Base-by-base conservation (phyloP, 805 yeast species). In the Candida stauntonica region DNA sequence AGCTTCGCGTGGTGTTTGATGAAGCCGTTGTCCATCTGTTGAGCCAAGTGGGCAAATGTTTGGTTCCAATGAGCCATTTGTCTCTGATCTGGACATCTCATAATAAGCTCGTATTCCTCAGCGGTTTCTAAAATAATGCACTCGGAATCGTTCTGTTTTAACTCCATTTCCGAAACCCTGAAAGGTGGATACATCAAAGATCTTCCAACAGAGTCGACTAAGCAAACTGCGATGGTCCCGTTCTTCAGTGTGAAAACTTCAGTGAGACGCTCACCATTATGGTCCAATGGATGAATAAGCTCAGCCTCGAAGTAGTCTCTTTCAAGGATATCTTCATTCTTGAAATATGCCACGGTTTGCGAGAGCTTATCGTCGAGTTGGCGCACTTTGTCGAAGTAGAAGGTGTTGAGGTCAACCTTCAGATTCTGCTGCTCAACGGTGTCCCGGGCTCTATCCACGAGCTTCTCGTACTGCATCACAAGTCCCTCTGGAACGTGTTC, bases 231-330 rank as follows among this genome's bases (percentile, higher is more conserved):
- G 6, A 55, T 16, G 7, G 39, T 31, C 13, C 51, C 37, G 21
- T 45, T 38, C 23, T 39, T 36, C 27, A 53, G 24, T 5, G 40
- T 32, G 32, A 55, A 46, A 9, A 54, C 32, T 28, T 55, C 58
- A 17, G 49, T 45, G 2, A 52, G 32, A 2, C 42, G 32, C 7
- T 37, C 46, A 11, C 21, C 32, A 1, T 28, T 17, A 13, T 9
- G 28, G 16, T 19, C 31, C 29, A 13, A 13, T 29, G 52, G 54
- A 19, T 34, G 42, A 5, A 37, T 2, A 18, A 46, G 23, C 12
- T 41, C 41, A 11, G 48, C 41, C 31, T 53, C 45, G 31, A 55
- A 55, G 40, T 53, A 55, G 26, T 53, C 60, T 35, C 60, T 47
- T 19, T 46, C 42, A 2, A 45, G 29, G 18, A 53, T 40, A 8